phyloP scores from a whole-genome alignment of 1,284 basidiomycete genomes.

The Ganoderma boninense region DNA sequence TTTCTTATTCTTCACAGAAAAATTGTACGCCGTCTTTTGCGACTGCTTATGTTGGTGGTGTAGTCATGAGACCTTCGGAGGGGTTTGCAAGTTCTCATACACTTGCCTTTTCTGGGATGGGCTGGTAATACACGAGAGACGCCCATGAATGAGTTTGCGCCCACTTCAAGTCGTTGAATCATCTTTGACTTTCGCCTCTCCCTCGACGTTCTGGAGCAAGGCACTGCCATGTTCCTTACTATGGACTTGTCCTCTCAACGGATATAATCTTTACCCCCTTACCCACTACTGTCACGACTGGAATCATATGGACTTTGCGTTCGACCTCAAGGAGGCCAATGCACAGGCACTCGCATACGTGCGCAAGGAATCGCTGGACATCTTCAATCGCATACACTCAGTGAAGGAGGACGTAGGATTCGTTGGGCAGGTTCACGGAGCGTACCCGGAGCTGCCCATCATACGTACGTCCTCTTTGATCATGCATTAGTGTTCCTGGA shows the following conservation, averaged over 20 bases:
- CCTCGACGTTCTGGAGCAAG: no score
- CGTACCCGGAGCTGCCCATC: slow-evolving; percentile 69
- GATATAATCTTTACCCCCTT: slow-evolving; percentile 18
- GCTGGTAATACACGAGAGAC: neutral
- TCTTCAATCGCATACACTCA: slow-evolving; percentile 89
- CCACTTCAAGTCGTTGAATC: no score
- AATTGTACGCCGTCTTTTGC: neutral
- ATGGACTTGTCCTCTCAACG: slow-evolving; percentile 17
- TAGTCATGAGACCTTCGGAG: neutral
- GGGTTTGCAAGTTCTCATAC: neutral
- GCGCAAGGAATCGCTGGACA: slow-evolving; percentile 73
- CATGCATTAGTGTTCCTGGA: neutral
- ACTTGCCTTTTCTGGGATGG: neutral
- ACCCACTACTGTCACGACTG: neutral
- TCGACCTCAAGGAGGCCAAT: slow-evolving; percentile 20
- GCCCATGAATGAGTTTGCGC: neutral
- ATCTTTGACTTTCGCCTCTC: no score
- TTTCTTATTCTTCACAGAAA: neutral
- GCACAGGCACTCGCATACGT: slow-evolving; percentile 53
- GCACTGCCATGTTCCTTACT: neutral
- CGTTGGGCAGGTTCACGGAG: slow-evolving; percentile 63
- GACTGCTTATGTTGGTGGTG: neutral
- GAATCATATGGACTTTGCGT: slow-evolving; percentile 11
- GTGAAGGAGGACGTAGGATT: slow-evolving; percentile 82
- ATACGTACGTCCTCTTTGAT: slow-evolving; percentile 58